Percentiles rank a stretch among this genome's conserved stretches.
phyloP scores from a whole-genome alignment of 1,284 basidiomycete genomes.

The Hypsizygus ulmarius region DNA sequence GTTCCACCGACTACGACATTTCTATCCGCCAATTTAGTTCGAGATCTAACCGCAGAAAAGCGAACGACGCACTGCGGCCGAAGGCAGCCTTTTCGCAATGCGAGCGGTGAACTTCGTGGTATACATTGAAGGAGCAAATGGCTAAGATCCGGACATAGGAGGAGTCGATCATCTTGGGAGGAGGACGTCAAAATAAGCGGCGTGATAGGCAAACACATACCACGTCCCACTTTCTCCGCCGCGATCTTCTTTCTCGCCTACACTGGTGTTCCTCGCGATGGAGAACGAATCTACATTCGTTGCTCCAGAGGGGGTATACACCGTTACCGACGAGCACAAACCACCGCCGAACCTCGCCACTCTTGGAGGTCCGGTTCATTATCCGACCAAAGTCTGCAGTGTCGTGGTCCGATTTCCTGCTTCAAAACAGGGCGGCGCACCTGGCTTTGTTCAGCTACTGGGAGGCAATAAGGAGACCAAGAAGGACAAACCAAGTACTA shows the following conservation, averaged over 20 bases:
- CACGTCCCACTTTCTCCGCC: constrained; percentile 7
- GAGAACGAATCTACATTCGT: constrained; percentile 81
- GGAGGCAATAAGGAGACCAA: constrained; percentile 59
- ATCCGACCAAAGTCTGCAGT: constrained; percentile 62
- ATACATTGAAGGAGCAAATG: constrained; percentile 31
- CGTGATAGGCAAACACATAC: constrained; percentile 8
- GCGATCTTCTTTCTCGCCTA: constrained; percentile 6
- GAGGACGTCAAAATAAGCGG: constrained; percentile 16
- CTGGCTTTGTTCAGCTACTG: constrained; percentile 65
- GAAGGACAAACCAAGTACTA: constrained; percentile 47
- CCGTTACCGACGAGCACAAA: constrained; percentile 81
- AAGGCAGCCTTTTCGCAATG: constrained; percentile 17
- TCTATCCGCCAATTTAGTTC: not conserved
- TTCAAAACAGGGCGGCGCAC: constrained; percentile 50
- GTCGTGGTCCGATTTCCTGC: constrained; percentile 62
- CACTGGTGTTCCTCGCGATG: constrained; percentile 38
- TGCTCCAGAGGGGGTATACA: constrained; percentile 84
- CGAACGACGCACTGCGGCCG: constrained; percentile 16
- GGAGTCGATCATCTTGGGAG: constrained; percentile 17
- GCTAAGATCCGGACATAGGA: constrained; percentile 40
- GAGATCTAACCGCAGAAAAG: not conserved
- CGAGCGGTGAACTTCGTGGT: constrained; percentile 27
- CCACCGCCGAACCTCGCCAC: constrained; percentile 51
- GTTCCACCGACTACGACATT: constrained; percentile 40
- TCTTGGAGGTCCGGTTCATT: constrained; percentile 44